Evolutionary conservation across 805 yeast genomes (phyloP), one percentile per base, ranked within the genome.

Genomic region (Komagataella populi): DNA sequence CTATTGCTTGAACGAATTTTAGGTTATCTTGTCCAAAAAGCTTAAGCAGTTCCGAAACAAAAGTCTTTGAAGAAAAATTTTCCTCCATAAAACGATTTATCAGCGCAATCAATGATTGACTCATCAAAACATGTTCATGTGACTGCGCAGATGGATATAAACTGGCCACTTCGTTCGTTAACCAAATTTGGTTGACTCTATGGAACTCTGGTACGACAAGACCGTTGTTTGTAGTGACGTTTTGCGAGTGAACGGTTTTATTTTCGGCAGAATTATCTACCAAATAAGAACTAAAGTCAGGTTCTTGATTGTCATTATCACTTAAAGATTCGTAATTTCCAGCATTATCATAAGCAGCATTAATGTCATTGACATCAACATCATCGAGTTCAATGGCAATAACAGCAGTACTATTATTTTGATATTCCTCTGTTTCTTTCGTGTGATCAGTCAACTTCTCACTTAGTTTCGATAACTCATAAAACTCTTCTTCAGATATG

Each of bases 371-470:
- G 20, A 20, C 66, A 5, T 60, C 68, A 3, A 64, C 62, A 12
- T 62, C 70, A 20, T 74, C 72, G 4, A 72, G 69, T 14, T 72
- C 66, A 22, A 75, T 71, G 3, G 75, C 72, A n/a, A 64, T 60
- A 6, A 70, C 72, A 12, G 64, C 73, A 10, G 69, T 68, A 18
- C 56, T 61, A 49, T 71, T 78, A 3, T 48, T 57, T 10, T 48
- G 58, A 3, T 52, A 51, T 3, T 48, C 53, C 2, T 55, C 59
- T 20, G 49, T 54, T 16, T 56, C 58, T 2, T 39, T 24, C 1
- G 55, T 64, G 57, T 73, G 79, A 57, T 82, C 88, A 1, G 78
- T 71, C 22, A 84, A 73, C 10, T 66, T 62, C 45, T 71, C 70
- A 30, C 72, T 64, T 49, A 80, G 62, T 6, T 66, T 66, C 20